A percentile compares a stretch with the other conserved stretches of the same genome.
These are phyloP conservation scores for Ballota nigra DNA, from an alignment of 257 asterid species.

Conservation along the genomic window DNA sequence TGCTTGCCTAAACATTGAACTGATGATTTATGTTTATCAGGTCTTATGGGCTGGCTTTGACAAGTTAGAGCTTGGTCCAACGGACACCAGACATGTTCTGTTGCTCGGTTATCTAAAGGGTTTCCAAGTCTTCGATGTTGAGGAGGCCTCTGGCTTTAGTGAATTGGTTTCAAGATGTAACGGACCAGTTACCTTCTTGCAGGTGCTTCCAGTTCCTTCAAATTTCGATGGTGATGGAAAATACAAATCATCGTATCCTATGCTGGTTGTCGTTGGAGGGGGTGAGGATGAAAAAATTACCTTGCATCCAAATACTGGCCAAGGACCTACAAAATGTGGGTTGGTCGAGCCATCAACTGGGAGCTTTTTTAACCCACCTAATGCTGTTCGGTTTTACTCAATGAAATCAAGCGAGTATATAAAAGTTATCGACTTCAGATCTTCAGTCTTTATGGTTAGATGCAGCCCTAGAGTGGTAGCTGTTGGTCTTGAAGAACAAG, in stretches of 20 bases:
- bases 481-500: constrained; percentile 78
- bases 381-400: constrained; percentile 64
- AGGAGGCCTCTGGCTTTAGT: constrained; percentile 61
- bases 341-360: constrained; percentile 36
- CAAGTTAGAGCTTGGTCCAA: constrained; percentile 49
- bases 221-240: constrained; percentile 36
- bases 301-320: constrained; percentile 28
- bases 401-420: constrained; percentile 55
- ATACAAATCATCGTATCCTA: constrained; percentile 47
- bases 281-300: constrained; percentile 40
- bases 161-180: constrained; percentile 67
- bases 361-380: constrained; percentile 45
- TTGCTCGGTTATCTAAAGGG: constrained; percentile 68
- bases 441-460: constrained; percentile 66
- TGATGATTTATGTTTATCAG: constrained; percentile 34
- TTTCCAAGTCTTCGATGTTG: constrained; percentile 74
- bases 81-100: constrained; percentile 45
- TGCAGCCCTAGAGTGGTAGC: constrained; percentile 66
- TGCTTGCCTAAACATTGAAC: background rate
- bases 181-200: constrained; percentile 69
- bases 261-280: constrained; percentile 58
- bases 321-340: constrained; percentile 36
- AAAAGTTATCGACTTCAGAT: constrained; percentile 51
- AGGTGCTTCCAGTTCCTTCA: constrained; percentile 63
- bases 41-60: constrained; percentile 84